Percentiles rank a stretch among this genome's conserved stretches.
Evolutionary conservation across 306 rosid species (phyloP).

Genomic region (Trifolium repens): DNA sequence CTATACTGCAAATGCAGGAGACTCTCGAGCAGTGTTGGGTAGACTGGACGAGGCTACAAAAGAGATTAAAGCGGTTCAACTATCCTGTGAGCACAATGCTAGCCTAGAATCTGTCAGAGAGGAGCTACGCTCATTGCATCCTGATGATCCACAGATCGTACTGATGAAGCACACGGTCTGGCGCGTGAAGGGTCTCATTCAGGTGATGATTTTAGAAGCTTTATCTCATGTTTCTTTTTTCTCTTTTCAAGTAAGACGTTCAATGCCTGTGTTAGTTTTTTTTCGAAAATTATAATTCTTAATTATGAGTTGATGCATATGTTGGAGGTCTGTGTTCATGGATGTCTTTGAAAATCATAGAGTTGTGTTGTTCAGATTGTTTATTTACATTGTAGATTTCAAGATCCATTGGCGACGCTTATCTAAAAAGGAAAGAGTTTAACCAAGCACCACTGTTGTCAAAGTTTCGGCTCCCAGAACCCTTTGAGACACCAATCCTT

Average conservation of each 20-base stretch:
- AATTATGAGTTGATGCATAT: background rate
- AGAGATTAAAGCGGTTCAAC: constrained; percentile 79
- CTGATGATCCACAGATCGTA: constrained; percentile 93
- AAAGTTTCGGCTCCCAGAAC: constrained; percentile 76
- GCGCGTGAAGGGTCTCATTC: constrained; percentile 99
- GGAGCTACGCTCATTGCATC: constrained; percentile 80
- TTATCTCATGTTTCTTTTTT: constrained; percentile 36
- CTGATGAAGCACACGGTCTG: constrained; percentile 89
- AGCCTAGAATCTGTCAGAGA: constrained; percentile 82
- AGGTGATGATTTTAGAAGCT: constrained; percentile 55
- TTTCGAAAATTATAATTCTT: background rate
- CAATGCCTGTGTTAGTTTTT: background rate
- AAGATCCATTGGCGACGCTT: constrained; percentile 97
- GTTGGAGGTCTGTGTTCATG: constrained; percentile 1
- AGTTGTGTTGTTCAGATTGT: background rate
- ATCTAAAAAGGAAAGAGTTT: constrained; percentile 81
- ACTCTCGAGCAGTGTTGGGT: constrained; percentile 92
- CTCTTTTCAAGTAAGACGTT: background rate
- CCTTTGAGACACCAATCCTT: constrained; percentile 82
- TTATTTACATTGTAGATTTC: constrained; percentile 68
- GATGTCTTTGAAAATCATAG: constrained; percentile 18
- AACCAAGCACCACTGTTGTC: constrained; percentile 76
- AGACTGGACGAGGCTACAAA: constrained; percentile 56
- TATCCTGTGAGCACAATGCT: constrained; percentile 94
- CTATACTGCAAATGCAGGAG: constrained; percentile 95